Base-by-base conservation (phyloP, 139 green algal species). In the Nannochloris sp. region DNA sequence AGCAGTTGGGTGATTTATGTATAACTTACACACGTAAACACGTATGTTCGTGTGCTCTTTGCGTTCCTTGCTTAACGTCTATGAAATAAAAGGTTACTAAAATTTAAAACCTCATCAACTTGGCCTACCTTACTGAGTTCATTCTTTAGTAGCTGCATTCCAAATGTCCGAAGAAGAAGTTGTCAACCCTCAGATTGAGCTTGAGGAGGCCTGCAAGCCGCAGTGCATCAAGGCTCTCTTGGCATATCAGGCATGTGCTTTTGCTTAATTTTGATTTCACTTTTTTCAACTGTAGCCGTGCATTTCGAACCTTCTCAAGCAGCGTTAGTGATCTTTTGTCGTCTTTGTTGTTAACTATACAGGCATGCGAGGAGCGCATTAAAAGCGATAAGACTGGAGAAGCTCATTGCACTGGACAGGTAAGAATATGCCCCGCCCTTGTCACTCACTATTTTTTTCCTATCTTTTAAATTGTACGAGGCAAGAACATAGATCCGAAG, bases 331-430 rank as follows among this genome's bases (percentile, higher is more conserved):
- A 29, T 60, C 23, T 64, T 9, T 19, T 24, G 10, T 27, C 14
- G 10, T 19, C 15, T 9, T 29, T 51, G 14, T 55, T 44, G 13
- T 15, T n/a, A 53, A 57, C 6, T 64, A 29, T 72, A 46, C 59
- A 78, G 71, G 65, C 36, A 14, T 78, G 71, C 29, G 31, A 55
- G 5, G 57, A 78, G 58, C 65, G 71, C 3, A 46, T 78, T 7
- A 38, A 70, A 38, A 67, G 70, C 25, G 71, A 74, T 35, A 54
- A 38, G 23, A 71, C 58, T 12, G 71, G 65, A 14, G 65, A 74
- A 48, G 64, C 63, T n/a, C 71, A 78, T 59, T 78, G 71, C 59
- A 78, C 71, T n/a, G 71, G 71, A 8, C 71, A 78, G 58, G 65
- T 65, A 62, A 38, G 65, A 14, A 15, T 12, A 63, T 44, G 13